These are phyloP conservation scores for Trichoderma lentiforme DNA, from an alignment of 2,329 filamentous ascomycete genomes.

Conservation along the genomic window DNA sequence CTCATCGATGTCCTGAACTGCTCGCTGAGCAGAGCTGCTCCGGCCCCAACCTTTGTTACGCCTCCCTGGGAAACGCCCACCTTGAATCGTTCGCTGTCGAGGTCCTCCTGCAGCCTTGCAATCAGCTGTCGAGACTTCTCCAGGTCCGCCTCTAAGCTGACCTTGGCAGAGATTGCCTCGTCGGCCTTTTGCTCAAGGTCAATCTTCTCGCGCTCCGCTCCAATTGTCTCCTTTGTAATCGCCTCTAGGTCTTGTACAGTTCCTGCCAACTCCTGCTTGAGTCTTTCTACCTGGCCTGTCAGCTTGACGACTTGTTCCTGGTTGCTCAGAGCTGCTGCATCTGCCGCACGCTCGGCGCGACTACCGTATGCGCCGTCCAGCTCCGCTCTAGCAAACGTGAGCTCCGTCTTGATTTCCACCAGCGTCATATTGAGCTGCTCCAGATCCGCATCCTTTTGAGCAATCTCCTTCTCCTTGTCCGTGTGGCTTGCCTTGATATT, in stretches of 20 bases:
- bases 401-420: slow-evolving; percentile 59
- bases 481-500: slow-evolving; percentile 20
- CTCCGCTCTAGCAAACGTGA: slow-evolving; percentile 59
- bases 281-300: slow-evolving; percentile 45
- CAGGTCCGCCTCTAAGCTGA: slow-evolving; percentile 42
- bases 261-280: slow-evolving; percentile 49
- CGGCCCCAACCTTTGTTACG: slow-evolving; percentile 37
- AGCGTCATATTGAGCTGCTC: slow-evolving; percentile 50
- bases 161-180: slow-evolving; percentile 29
- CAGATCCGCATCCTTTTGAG: slow-evolving; percentile 49
- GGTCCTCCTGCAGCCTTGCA: slow-evolving; percentile 46
- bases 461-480: slow-evolving; percentile 42
- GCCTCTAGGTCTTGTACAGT: slow-evolving; percentile 52
- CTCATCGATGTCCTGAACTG: slow-evolving; percentile 56
- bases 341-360: slow-evolving; percentile 56
- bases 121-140: slow-evolving; percentile 36
- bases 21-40: slow-evolving; percentile 53
- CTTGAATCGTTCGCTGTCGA: slow-evolving; percentile 50
- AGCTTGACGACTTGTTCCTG: slow-evolving; percentile 45
- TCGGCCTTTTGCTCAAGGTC: slow-evolving; percentile 40
- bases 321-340: slow-evolving; percentile 53
- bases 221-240: slow-evolving; percentile 51
- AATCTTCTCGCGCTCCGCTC: slow-evolving; percentile 49
- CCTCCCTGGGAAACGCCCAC: slow-evolving; percentile 34
- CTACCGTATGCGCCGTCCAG: slow-evolving; percentile 60